Conservation (phyloP, 139 green algal species). For the Chlorella sp. region DNA sequence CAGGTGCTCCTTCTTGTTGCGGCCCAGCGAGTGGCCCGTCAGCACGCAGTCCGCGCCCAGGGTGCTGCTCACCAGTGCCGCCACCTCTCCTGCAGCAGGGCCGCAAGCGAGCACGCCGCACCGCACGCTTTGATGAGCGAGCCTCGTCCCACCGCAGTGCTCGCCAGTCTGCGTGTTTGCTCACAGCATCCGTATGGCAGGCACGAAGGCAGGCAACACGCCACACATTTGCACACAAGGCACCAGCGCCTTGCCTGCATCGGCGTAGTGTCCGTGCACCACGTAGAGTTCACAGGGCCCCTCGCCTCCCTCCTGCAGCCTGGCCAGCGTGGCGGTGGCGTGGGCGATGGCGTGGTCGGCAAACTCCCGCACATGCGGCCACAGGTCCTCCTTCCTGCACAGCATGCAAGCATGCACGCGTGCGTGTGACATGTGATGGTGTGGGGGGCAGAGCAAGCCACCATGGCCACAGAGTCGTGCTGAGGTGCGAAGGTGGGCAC, state of each 20-base stretch:
- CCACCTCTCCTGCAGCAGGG: constrained; percentile 40
- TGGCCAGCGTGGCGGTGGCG: constrained; percentile 44
- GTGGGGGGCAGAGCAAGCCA: no score
- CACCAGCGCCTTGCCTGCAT: constrained; percentile 71
- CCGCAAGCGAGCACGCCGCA: background rate
- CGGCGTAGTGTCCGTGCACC: constrained; percentile 78
- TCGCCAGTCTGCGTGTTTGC: background rate
- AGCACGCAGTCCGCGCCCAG: constrained; percentile 87
- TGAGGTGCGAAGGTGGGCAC: no score
- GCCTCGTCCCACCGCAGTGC: background rate
- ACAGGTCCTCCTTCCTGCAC: constrained; percentile 68
- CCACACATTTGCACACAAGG: background rate
- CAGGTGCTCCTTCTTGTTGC: constrained; percentile 94
- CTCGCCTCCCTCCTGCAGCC: constrained; percentile 44
- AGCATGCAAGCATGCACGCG: background rate
- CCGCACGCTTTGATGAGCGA: no score
- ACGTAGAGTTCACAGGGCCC: constrained; percentile 50
- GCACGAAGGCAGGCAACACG: background rate
- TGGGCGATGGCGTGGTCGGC: constrained; percentile 71
- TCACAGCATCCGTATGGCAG: no score
- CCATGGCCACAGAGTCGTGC: no score
- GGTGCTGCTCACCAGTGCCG: constrained; percentile 62
- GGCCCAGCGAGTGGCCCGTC: constrained; percentile 85
- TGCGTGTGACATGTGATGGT: no score
- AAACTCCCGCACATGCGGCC: constrained; percentile 91